Base-by-base conservation (phyloP, 164 flowering plant genomes). In the Vitis amurensis region DNA sequence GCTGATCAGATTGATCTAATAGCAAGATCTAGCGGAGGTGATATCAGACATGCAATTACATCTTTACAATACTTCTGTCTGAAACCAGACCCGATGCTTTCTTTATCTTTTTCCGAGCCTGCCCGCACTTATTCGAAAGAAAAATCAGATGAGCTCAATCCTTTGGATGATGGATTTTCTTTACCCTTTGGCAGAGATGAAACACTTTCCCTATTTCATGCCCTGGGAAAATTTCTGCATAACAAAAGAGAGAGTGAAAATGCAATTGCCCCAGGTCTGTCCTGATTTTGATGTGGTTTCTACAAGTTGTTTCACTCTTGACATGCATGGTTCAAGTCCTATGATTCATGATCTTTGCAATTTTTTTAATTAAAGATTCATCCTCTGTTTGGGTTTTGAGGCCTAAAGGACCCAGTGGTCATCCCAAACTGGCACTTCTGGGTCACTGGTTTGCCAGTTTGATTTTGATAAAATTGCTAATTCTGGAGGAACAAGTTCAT, bases 181-280 rank as follows among this genome's bases (percentile, higher is more conserved):
- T 75, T 81, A 51, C 73, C 83, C 27, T 84, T 88, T 76, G 97
- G 97, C 67, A 87, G 91, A 84, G 98, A 95, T 81, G 95, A 89
- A 65, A 90, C 94, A 57, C 87, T 95, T 56, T 83, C 98, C 49
- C 77, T 95, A 31, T 93, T 95, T 82, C 99, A 95, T 85, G 99
- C 97, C 64, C 79, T 95, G 76, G 99, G 99, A 63, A 95, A 95
- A 74, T 95, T 95, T 81, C 80, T 95, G 65, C 99, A 95, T 84
- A 93, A 90, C 85, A 95, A 95, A 79, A 88, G 99, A 79, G 98
- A 88, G 66, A 68, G 77, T 70, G 82, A 63, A 59, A 56, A 59
- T 78, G 64, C 75, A n/a, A 56, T 71, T 64, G 61, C 52, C 61
- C 71, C 58, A 16, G 97, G 97, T 92, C 82, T 60, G 73, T 69